Evolutionary conservation across 2,329 filamentous ascomycete species (phyloP), one percentile per base, ranked within the genome.

Genomic region (Paraphoma chrysanthemicola): DNA sequence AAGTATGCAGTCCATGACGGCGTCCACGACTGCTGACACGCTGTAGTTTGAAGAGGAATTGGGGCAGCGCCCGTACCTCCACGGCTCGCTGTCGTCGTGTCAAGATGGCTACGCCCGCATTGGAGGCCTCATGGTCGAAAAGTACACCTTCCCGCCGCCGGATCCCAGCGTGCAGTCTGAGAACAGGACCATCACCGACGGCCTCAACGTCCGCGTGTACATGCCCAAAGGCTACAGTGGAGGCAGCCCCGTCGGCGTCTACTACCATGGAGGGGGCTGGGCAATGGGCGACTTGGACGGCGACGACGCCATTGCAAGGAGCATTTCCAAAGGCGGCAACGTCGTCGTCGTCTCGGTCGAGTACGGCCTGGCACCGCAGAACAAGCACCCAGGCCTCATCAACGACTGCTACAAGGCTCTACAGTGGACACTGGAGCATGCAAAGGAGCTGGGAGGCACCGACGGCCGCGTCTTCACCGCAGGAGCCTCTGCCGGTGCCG

Each of bases 401-500:
- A 64, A 77, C 44, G 75, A 78, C 51, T 76, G 75, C 51, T 71
- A 64, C n/a, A 67, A 70, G 6, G 72, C 71, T 12, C 60, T 73
- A 30, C 51, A 63, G 18, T 78, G 74, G 75, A 67, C 68, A 1
- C 51, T 77, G 39, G 39, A 58, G 10, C 68, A 73, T 49, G 56
- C 68, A 1, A 61, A 63, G n/a, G 57, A 55, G 43, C 31, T 73
- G 51, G 60, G 73, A 54, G 54, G 71, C 41, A 42, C 57, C 33
- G 45, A 60, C 49, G 63, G 59, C 48, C 77, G 76, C 48, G 68
- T 75, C 16, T 69, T 78, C 39, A 73, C 71, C 1, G 67, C 73
- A 10, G 78, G 78, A 17, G 67, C 67, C 4, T 79, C 77, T 8
- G 78, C 78, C 11, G 78, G 78, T 31, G 78, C 68, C 14, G 72